phyloP scores from a whole-genome alignment of 2,329 filamentous ascomycete genomes.

The Fusarium longipes region DNA sequence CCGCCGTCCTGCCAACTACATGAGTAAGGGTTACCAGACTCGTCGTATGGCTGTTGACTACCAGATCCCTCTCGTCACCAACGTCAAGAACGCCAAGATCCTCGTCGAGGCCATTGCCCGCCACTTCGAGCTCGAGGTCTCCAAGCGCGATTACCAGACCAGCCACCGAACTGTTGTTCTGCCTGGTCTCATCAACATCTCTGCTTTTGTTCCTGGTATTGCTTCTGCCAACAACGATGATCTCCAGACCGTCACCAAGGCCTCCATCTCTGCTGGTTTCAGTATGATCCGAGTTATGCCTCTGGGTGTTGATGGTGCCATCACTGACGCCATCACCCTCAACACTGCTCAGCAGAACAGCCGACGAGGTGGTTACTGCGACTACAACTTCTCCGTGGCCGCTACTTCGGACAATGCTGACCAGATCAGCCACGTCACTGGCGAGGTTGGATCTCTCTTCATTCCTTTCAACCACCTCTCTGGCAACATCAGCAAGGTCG shows the following conservation, averaged over 20 bases:
- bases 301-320: conserved; percentile 75
- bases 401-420: conserved; percentile 79
- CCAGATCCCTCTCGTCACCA: conserved; percentile 96
- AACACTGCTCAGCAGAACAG: conserved; percentile 78
- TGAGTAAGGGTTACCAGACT: conserved; percentile 97
- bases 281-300: conserved; percentile 85
- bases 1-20: conserved; percentile 95
- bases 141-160: conserved; percentile 88
- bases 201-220: conserved; percentile 82
- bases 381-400: conserved; percentile 83
- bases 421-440: conserved; percentile 77
- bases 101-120: conserved; percentile 93
- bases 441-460: conserved; percentile 82
- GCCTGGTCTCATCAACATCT: conserved; percentile 81
- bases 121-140: conserved; percentile 85
- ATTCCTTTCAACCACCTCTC: conserved; percentile 85
- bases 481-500: conserved; percentile 86
- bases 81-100: conserved; percentile 99
- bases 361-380: conserved; percentile 74
- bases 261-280: conserved; percentile 79
- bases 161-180: conserved; percentile 82
- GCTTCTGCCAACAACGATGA: conserved; percentile 73
- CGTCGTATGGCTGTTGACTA: conserved; percentile 98
- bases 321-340: conserved; percentile 77
- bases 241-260: conserved; percentile 76